Evolutionary conservation across 768 basidiomycete genomes (phyloP).

Genomic region (Trichaptum fuscoviolaceum): DNA sequence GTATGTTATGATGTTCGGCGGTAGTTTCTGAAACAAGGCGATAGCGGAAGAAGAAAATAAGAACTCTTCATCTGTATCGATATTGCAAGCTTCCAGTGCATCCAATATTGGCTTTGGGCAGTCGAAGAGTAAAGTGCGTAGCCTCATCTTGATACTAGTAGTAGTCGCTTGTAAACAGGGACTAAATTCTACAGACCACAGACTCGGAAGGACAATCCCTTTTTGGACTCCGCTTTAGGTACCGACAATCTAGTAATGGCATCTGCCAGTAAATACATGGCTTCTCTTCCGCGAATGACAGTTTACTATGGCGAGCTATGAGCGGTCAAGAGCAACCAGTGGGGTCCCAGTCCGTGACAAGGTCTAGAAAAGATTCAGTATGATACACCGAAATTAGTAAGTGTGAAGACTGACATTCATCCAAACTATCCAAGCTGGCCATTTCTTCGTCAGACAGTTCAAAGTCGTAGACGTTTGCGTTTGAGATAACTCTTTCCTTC

Average conservation of each 20-base stretch:
- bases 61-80: slow-evolving; percentile 54
- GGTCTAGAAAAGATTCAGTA: slow-evolving; percentile 18
- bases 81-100: slow-evolving; percentile 41
- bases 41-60: slow-evolving; percentile 43
- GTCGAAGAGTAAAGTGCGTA: slow-evolving; percentile 14
- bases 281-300: too few relatives aligned
- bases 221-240: too few relatives aligned
- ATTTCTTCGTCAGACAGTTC: slow-evolving; percentile 48
- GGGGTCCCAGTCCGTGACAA: slow-evolving; percentile 43
- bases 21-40: slow-evolving; percentile 48
- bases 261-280: too few relatives aligned
- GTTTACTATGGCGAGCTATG: too few relatives aligned
- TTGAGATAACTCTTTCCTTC: slow-evolving; percentile 47
- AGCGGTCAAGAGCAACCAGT: slow-evolving; percentile 22
- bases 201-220: not conserved
- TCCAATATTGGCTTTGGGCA: slow-evolving; percentile 41
- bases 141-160: not conserved
- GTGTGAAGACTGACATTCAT: slow-evolving; percentile 40
- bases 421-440: slow-evolving; percentile 41
- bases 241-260: too few relatives aligned
- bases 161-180: not conserved
- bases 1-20: slow-evolving; percentile 42
- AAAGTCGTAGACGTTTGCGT: slow-evolving; percentile 62
- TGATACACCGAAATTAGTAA: not conserved
- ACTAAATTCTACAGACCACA: too few relatives aligned